phyloP scores from a whole-genome alignment of 2,329 filamentous ascomycete species.

The Elsinoe perseae region DNA sequence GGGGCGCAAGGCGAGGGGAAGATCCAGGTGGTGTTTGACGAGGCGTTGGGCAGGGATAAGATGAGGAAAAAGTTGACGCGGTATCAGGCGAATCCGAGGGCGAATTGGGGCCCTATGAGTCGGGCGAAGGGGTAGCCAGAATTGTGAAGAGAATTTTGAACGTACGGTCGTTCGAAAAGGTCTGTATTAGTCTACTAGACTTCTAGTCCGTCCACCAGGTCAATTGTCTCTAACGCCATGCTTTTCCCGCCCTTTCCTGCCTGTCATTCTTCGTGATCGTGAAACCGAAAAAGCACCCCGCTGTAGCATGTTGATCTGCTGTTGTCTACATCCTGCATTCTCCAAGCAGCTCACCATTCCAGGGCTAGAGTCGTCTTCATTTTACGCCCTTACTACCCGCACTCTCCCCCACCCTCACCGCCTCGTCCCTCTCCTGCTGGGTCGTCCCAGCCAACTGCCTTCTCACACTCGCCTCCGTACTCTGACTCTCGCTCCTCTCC shows the following conservation, averaged over 20 bases:
- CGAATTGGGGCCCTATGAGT: slow-evolving; percentile 86
- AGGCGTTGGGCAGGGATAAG: slow-evolving; percentile 63
- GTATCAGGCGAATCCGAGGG: slow-evolving; percentile 82
- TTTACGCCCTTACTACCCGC: slow-evolving; percentile 24
- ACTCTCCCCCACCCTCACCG: slow-evolving; percentile 31
- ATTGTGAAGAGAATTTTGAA: background rate
- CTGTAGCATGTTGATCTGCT: background rate
- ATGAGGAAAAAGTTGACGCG: slow-evolving; percentile 62
- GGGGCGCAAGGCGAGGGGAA: slow-evolving; percentile 22
- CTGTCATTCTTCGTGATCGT: background rate
- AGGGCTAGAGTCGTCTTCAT: background rate
- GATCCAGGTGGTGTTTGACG: slow-evolving; percentile 63
- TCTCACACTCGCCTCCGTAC: slow-evolving; percentile 28
- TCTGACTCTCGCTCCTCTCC: slow-evolving; percentile 32
- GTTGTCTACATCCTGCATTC: too few relatives aligned
- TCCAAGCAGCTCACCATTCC: too few relatives aligned
- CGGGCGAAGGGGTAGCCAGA: slow-evolving; percentile 35
- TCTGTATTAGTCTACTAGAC: background rate
- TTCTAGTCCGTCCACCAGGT: background rate
- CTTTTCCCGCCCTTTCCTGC: background rate
- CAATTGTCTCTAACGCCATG: background rate
- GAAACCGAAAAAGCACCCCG: background rate
- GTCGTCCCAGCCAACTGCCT: slow-evolving; percentile 11
- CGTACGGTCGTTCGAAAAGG: background rate
- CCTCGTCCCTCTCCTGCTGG: slow-evolving; percentile 25